These are phyloP conservation scores for Annulohypoxylon bovei DNA, from an alignment of 495 filamentous ascomycete genomes.

Conservation along the genomic window DNA sequence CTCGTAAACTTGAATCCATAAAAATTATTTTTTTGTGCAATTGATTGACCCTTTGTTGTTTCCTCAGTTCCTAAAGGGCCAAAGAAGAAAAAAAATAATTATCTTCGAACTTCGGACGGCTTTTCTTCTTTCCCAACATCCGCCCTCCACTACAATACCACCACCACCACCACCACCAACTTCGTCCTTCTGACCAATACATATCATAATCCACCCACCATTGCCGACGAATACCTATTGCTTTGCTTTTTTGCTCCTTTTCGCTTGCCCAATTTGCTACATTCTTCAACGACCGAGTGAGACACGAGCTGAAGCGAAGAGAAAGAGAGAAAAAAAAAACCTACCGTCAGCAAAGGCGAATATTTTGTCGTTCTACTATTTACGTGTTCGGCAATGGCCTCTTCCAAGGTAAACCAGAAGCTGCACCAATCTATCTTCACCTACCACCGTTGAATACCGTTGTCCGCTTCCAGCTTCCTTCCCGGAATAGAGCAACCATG, in stretches of 20 bases:
- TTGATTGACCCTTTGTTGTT: conserved; percentile 40
- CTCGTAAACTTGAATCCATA: conserved; percentile 36
- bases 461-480: conserved; percentile 43
- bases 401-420: conserved; percentile 57
- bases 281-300: conserved; percentile 38
- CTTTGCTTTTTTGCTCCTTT: conserved; percentile 44
- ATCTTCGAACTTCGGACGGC: conserved; percentile 35
- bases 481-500: conserved; percentile 41
- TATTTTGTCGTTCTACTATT: conserved; percentile 47
- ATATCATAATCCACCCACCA: conserved; percentile 41
- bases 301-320: conserved; percentile 31
- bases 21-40: conserved; percentile 44
- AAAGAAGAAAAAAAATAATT: conserved; percentile 39
- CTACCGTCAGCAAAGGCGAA: conserved; percentile 5
- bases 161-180: conserved; percentile 8
- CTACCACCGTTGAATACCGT: conserved; percentile 17
- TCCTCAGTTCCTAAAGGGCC: conserved; percentile 30
- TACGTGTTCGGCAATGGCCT: conserved; percentile 60
- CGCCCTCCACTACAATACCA: conserved; percentile 30
- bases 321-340: conserved; percentile 1
- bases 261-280: conserved; percentile 35
- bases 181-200: conserved; percentile 31
- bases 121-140: conserved; percentile 37
- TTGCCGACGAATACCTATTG: conserved; percentile 41
- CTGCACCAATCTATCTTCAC: conserved; percentile 20